Evolutionary conservation across 2,329 filamentous ascomycete genomes (phyloP), one percentile per base, ranked within the genome.

Genomic region (Phyllachora maydis): DNA sequence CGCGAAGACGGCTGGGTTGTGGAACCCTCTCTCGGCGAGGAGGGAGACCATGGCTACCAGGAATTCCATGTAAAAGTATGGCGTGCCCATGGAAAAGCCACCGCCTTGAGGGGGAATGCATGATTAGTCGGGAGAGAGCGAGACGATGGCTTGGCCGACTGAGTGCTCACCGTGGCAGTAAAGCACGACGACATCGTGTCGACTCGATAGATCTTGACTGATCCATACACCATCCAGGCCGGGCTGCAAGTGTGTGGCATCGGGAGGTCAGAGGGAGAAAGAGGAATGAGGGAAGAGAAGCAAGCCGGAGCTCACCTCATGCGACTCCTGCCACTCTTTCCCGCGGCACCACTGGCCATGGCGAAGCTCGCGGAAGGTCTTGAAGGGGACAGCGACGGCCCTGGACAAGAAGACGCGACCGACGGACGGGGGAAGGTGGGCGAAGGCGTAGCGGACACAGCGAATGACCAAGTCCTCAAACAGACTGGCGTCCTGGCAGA

Each of bases 11-110:
- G 75, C 73, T 1, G 79, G 79, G 37, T 83, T 88, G 7, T 50
- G 42, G 42, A 74, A 85, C 2, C 73, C 74, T 11, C 56, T 51
- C 24, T 60, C 49, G 26, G 65, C 56, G 18, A 90, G 54, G 11
- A 81, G 49, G 20, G 58, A 54, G 8, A 77, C 50, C 71, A 73
- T 81, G 6, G 67, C 63, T 25, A 85, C 51, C 3, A 90, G 55
- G 34, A 85, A 88, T 37, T 90, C 81, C 17, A 83, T 61, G 42
- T 90, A 90, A 44, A 90, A 90, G 48, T 75, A 76, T 11, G 62
- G 56, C 8, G 75, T 81, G 3, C 79, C 81, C 70, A 90, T 77
- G 5, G 67, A 65, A 42, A 90, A 88, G 1, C 81, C 81, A 12
- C 81, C 81, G 10, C 75, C 69, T 75, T 28, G n/a, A 18, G 19